Percentiles rank a stretch among this genome's conserved stretches.
phyloP scores from a whole-genome alignment of 257 asterid species.

The Gentiana macrophylla region DNA sequence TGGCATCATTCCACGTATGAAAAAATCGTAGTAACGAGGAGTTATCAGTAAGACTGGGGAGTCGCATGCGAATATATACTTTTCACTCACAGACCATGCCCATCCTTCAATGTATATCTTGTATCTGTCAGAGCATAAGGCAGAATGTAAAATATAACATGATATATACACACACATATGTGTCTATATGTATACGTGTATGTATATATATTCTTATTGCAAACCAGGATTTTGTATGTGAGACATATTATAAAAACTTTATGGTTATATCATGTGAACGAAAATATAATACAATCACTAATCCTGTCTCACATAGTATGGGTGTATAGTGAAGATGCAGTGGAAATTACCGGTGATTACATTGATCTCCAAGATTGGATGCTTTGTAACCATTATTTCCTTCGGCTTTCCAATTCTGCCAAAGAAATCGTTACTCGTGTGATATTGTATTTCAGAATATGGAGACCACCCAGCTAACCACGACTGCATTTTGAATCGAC shows the following conservation, averaged over 20 bases:
- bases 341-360: conserved; percentile 20
- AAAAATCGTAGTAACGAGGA: conserved; percentile 65
- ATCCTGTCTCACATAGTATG: no score
- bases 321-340: not conserved
- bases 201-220: no score
- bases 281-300: no score
- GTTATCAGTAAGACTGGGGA: conserved; percentile 67
- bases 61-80: conserved; percentile 74
- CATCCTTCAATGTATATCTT: conserved; percentile 84
- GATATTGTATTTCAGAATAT: no score
- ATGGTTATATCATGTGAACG: no score
- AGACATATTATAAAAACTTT: no score
- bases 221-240: not conserved
- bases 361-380: conserved; percentile 26
- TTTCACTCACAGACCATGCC: conserved; percentile 89
- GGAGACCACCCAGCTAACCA: no score
- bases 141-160: not conserved
- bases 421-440: not conserved
- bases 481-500: no score
- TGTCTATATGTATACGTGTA: not conserved
- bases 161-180: not conserved
- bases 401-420: conserved; percentile 23
- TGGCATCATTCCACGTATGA: conserved; percentile 67
- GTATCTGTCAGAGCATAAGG: conserved; percentile 33
- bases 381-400: conserved; percentile 15